Base-by-base conservation (phyloP, 306 rosid genomes). In the Cucurbita argyrosperma region DNA sequence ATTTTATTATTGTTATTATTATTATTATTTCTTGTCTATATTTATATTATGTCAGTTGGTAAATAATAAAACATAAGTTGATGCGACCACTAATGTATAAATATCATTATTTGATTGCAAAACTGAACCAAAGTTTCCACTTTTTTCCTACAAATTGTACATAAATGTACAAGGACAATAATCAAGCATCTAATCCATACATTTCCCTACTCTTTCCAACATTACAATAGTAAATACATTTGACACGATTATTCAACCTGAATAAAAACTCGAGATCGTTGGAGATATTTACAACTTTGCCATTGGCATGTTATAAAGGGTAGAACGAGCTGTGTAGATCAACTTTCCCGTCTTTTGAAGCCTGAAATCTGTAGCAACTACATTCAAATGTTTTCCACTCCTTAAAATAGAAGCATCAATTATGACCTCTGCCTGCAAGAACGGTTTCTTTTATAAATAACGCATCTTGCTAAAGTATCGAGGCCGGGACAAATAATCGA, bases 361-460 rank as follows among this genome's bases (percentile, higher is more conserved):
- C 74, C 82, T 90, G 50, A 89, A 89, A 72, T 89, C 94, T 72
- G 80, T 58, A 12, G 80, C 77, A 30, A 93, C 82, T 18, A 86
- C 87, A 2, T 89, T 85, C 82, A 93, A 77, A 68, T 84, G 90
- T 87, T 89, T 85, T 84, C 98, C 97, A 45, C 86, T 76, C 81
- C 85, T 89, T 72, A 90, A 87, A 57, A 93, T 82, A 15, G 83
- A 77, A 66, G 85, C 89, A 52, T 86, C 82, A 69, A 84, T 85
- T n/a, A 74, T 49, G 78, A 90, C 87, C 79, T 90, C 94, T 11
- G 89, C 87, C 98, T 89, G 86, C 37, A 37, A 21, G 6, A 7
- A 19, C 7, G 4, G 35, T 30, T 30, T 30, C 2, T 30, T 30
- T 30, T 30, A 3, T 30, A 30, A 30, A 30, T 30, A 30, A 3